Evolutionary conservation across 352 stramenopile genomes (phyloP), one percentile per base, ranked within the genome.

Genomic region (Phytopythium oedochilum): DNA sequence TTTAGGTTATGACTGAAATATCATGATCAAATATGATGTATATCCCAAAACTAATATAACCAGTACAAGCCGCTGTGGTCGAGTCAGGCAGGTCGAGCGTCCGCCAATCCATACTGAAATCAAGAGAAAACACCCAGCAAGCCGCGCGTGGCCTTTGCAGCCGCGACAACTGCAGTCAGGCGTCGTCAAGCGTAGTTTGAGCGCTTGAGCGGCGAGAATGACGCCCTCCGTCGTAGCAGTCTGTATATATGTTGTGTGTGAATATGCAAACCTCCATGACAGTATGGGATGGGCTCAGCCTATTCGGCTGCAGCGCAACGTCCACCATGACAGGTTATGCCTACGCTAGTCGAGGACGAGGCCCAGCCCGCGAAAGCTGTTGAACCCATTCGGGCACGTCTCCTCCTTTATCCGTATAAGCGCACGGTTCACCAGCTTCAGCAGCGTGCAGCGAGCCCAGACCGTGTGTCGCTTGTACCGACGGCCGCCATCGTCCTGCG

Each of bases 371-470:
- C 59, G 57, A 46, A 58, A 63, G 23, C 57, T 72, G 60, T 79
- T 85, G 61, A 71, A 85, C 14, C 71, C 67, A 7, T 64, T 60
- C 14, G 71, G 51, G 49, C 73, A 82, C 31, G 65, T 68, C 29
- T 62, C 61, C 31, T 77, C 59, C 55, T 80, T 83, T 55, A 68
- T 67, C 57, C 66, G 71, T 29, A 73, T 42, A 57, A 81, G 63
- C 9, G 64, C 69, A 36, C 73, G 68, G 53, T 82, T 79, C 20
- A 73, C 59, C 10, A 73, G 47, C 31, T 78, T 75, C 11, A 58
- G 58, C 9, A 66, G 72, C n/a, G 70, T 66, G 42, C 70, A 75
- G 36, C 69, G 60, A 28, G 65, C 49, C 70, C 66, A 75, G 29
- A 73, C 70, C 36, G 73, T 68, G 49, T 75, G 70, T 5, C 63